A percentile compares a stretch with the other conserved stretches of the same genome.
phyloP scores from a whole-genome alignment of 2,329 filamentous ascomycete genomes.

The Xylaria sp. region DNA sequence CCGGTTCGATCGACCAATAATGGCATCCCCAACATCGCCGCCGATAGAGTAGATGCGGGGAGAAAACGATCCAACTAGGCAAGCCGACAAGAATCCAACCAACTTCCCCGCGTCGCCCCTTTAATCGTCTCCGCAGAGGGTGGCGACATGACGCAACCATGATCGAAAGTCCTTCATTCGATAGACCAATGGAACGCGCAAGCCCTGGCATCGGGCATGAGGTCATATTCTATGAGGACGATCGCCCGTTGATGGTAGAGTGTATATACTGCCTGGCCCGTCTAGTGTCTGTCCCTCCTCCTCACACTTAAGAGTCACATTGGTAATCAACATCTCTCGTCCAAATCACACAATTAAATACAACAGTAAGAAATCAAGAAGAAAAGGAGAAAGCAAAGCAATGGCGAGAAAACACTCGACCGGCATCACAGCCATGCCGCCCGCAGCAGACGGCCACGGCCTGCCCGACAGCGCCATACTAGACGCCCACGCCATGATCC shows the following conservation, averaged over 20 bases:
- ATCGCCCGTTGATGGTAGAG: not conserved
- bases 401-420: too few species aligned
- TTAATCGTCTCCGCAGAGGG: slow-evolving; percentile 6
- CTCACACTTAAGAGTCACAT: not conserved
- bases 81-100: not conserved
- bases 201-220: too few species aligned
- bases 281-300: not conserved
- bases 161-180: slow-evolving; percentile 5
- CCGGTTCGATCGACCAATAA: too few species aligned
- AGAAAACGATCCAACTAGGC: too few species aligned
- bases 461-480: slow-evolving; percentile 25
- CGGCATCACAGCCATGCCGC: too few species aligned
- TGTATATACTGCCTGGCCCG: not conserved
- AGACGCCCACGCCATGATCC: slow-evolving; percentile 30
- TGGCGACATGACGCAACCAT: slow-evolving; percentile 19
- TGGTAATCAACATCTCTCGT: not conserved
- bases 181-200: not conserved
- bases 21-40: too few species aligned
- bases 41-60: too few species aligned
- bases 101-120: not conserved
- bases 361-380: not conserved
- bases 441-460: slow-evolving; percentile 25
- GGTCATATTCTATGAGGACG: too few species aligned
- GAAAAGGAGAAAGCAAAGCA: not conserved
- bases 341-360: too few species aligned